Evolutionary conservation across 2,329 filamentous ascomycete species (phyloP).

Genomic region (Verticillium albo-atrum): DNA sequence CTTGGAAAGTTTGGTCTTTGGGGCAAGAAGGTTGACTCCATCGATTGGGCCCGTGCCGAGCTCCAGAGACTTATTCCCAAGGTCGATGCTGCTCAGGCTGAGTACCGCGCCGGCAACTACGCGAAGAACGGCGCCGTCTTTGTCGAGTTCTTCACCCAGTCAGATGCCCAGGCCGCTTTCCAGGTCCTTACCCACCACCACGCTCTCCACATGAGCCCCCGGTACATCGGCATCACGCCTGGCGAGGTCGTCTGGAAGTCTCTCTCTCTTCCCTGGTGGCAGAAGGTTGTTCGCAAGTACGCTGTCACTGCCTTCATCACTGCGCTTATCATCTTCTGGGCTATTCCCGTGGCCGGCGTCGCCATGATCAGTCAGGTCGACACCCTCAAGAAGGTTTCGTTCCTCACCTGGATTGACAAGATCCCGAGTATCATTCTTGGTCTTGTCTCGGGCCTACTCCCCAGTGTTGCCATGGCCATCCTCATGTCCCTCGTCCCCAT

Average conservation of each 20-base stretch:
- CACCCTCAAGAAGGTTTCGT: slow-evolving; percentile 60
- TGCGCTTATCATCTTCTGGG: slow-evolving; percentile 84
- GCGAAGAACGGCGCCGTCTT: slow-evolving; percentile 75
- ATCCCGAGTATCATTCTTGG: slow-evolving; percentile 71
- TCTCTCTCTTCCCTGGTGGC: slow-evolving; percentile 81
- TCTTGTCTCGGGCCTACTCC: slow-evolving; percentile 79
- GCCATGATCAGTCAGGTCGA: slow-evolving; percentile 82
- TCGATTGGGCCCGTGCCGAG: slow-evolving; percentile 78
- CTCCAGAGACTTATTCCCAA: slow-evolving; percentile 67
- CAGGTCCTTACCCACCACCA: slow-evolving; percentile 86
- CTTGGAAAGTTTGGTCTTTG: slow-evolving; percentile 52
- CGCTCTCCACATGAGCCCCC: slow-evolving; percentile 79
- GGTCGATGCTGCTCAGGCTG: slow-evolving; percentile 62
- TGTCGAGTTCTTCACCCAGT: slow-evolving; percentile 80
- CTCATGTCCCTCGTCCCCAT: slow-evolving; percentile 84
- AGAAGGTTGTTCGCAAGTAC: slow-evolving; percentile 69
- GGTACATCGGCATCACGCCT: slow-evolving; percentile 78
- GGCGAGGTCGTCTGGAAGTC: slow-evolving; percentile 85
- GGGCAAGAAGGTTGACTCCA: slow-evolving; percentile 88
- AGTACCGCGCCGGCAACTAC: slow-evolving; percentile 61
- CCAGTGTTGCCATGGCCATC: slow-evolving; percentile 71
- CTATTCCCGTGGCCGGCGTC: slow-evolving; percentile 69
- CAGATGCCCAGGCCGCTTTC: slow-evolving; percentile 79
- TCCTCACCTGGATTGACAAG: slow-evolving; percentile 65
- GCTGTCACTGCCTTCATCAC: slow-evolving; percentile 67